Evolutionary conservation across 2,329 filamentous ascomycete genomes (phyloP).

Genomic region (Chalaropsis thielavioides): DNA sequence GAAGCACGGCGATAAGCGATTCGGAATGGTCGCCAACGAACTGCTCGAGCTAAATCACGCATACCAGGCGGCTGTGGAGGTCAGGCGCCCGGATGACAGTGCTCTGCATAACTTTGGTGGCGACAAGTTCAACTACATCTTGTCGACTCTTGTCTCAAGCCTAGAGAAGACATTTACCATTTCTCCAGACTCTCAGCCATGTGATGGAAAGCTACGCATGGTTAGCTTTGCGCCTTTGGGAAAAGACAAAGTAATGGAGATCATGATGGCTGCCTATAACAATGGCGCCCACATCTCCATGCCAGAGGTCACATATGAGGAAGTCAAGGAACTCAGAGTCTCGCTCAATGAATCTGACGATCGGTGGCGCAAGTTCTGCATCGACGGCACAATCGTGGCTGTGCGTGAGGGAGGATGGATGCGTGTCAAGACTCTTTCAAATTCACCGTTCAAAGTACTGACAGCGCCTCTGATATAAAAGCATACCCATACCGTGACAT

Average conservation of each 20-base stretch:
- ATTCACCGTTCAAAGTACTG: slow-evolving; percentile 31
- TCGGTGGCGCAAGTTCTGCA: slow-evolving; percentile 70
- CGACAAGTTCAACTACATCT: slow-evolving; percentile 54
- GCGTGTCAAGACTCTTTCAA: slow-evolving; percentile 40
- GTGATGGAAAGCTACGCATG: slow-evolving; percentile 57
- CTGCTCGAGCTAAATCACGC: slow-evolving; percentile 44
- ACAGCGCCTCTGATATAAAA: not conserved
- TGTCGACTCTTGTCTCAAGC: slow-evolving; percentile 63
- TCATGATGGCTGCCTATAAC: slow-evolving; percentile 55
- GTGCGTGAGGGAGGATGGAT: slow-evolving; percentile 59
- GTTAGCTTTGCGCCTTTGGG: slow-evolving; percentile 59
- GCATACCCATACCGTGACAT: not conserved
- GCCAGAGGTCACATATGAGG: slow-evolving; percentile 54
- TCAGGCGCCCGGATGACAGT: slow-evolving; percentile 21
- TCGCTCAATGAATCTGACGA: slow-evolving; percentile 51
- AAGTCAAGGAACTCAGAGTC: slow-evolving; percentile 52
- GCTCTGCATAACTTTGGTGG: slow-evolving; percentile 19
- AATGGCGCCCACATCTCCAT: slow-evolving; percentile 41
- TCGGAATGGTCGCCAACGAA: slow-evolving; percentile 69
- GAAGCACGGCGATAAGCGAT: slow-evolving; percentile 59
- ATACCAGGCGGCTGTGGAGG: slow-evolving; percentile 33
- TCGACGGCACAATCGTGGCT: slow-evolving; percentile 80
- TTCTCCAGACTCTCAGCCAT: slow-evolving; percentile 53
- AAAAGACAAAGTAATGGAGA: slow-evolving; percentile 54
- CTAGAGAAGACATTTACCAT: slow-evolving; percentile 73